Evolutionary conservation across 345 rosid species (phyloP), one percentile per base, ranked within the genome.

Genomic region (Eutrema japonicum): DNA sequence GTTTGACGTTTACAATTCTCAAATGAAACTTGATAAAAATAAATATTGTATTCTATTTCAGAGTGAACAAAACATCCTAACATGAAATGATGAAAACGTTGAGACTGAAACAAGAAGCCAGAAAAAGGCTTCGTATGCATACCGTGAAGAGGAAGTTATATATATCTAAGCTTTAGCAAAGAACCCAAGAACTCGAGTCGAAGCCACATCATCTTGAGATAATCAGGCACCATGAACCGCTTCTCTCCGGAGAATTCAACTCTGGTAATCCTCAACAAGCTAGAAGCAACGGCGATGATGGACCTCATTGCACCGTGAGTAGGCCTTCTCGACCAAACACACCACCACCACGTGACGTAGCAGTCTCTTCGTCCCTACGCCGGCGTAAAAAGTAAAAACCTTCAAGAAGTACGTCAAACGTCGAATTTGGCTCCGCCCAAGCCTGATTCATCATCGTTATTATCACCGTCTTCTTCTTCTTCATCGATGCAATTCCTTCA

Each of bases 131-230:
- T 0, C 26, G 26, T 22, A 22, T 22, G 26, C 0, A 22, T 22
- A 22, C 26, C 26, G 1, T 22, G 26, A 22, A 22, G 26, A 22
- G 26, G 26, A 22, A 22, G 77, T 74, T 79, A 80, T 85, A 89
- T 79, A 80, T 85, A 89, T 36, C 94, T 89, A 71, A 79, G 62
- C 32, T 70, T 32, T 43, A 89, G 89, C 50, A 85, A 63, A 10
- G 66, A 38, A 26, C 72, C 40, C 7, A 89, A 46, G 35, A 89
- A 79, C 10, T 82, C 77, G 32, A 84, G 84, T 66, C 91, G 63
- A 5, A 71, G 77, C 95, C 95, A 89, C 95, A 86, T 86, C 91
- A 86, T 85, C 13, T 81, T 52, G 22, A 82, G 63, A 78, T 86
- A 85, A 53, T 33, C 74, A 3, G 71, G 46, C 4, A 77, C 66